Percentiles rank a stretch among this genome's conserved stretches.
Evolutionary conservation across 2,329 filamentous ascomycete species (phyloP).

Genomic region (Colletotrichum spaethianum): DNA sequence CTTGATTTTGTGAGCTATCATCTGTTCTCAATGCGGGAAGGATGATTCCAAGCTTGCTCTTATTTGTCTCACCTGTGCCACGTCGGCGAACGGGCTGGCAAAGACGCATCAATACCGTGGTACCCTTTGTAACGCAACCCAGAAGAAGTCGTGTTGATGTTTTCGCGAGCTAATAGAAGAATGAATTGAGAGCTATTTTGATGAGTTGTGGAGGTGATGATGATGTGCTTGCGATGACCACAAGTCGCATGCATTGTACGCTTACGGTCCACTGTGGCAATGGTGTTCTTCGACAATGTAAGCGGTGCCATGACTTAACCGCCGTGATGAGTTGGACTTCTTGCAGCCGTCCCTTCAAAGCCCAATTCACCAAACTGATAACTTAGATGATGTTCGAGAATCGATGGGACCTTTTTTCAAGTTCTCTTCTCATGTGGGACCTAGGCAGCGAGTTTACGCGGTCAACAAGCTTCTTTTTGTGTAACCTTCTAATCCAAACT

Average conservation of each 20-base stretch:
- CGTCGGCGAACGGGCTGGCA: not conserved
- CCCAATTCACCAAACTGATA: not conserved
- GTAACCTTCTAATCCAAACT: not conserved
- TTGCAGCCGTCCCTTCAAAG: not conserved
- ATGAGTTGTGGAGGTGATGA: not conserved
- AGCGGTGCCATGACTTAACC: not conserved
- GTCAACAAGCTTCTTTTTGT: not conserved
- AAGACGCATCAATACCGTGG: not conserved
- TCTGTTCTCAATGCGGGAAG: not conserved
- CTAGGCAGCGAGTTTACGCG: not conserved
- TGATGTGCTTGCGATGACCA: not conserved
- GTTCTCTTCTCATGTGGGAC: not conserved
- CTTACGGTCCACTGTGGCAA: not conserved
- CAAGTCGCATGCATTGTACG: not conserved
- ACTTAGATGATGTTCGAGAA: not conserved
- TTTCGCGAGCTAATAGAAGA: constrained; percentile 15
- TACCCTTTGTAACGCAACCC: constrained; percentile 6
- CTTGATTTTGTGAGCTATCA: not conserved
- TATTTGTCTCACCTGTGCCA: not conserved
- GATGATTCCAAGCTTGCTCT: not conserved
- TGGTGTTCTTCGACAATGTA: not conserved
- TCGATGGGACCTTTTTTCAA: no score
- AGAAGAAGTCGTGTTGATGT: not conserved
- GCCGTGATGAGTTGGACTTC: not conserved
- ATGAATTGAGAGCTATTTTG: not conserved